Percentiles rank a stretch among this genome's conserved stretches.
Conservation (phyloP, 106 monocot genomes). For the Cymbidium sinense region DNA sequence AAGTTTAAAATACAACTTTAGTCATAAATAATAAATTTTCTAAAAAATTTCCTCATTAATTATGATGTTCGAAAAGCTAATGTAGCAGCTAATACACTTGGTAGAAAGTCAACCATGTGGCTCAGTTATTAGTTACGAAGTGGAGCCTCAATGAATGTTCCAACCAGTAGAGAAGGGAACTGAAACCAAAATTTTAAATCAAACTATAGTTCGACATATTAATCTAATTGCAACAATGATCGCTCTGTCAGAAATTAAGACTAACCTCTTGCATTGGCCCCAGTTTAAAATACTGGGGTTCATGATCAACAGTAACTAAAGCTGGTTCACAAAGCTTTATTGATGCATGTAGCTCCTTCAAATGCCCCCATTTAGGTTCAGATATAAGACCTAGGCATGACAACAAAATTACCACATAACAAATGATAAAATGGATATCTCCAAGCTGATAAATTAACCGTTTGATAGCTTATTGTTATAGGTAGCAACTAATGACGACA, state of each 20-base stretch:
- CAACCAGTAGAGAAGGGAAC: too few species aligned
- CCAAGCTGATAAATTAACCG: neutral
- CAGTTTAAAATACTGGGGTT: conserved; percentile 81
- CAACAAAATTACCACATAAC: neutral
- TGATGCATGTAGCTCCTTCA: conserved; percentile 80
- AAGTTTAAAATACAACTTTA: too few species aligned
- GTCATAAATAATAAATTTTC: too few species aligned
- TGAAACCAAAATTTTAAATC: neutral
- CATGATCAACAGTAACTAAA: conserved; percentile 66
- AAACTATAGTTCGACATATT: neutral
- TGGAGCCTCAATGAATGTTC: too few species aligned
- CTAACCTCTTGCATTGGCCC: conserved; percentile 88
- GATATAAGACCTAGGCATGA: conserved; percentile 48
- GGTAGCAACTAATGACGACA: neutral
- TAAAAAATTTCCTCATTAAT: too few species aligned
- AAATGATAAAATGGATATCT: neutral
- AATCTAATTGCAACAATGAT: neutral
- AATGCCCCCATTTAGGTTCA: conserved; percentile 95
- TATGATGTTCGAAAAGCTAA: neutral
- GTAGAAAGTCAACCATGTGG: too few species aligned
- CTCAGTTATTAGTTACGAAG: too few species aligned
- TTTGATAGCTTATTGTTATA: neutral
- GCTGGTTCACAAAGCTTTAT: conserved; percentile 96
- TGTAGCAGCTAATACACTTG: too few species aligned
- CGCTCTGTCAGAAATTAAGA: neutral